A percentile compares a stretch with the other conserved stretches of the same genome.
Conservation (phyloP, 768 basidiomycete genomes). For the Gloeopeniophorella convolvens region DNA sequence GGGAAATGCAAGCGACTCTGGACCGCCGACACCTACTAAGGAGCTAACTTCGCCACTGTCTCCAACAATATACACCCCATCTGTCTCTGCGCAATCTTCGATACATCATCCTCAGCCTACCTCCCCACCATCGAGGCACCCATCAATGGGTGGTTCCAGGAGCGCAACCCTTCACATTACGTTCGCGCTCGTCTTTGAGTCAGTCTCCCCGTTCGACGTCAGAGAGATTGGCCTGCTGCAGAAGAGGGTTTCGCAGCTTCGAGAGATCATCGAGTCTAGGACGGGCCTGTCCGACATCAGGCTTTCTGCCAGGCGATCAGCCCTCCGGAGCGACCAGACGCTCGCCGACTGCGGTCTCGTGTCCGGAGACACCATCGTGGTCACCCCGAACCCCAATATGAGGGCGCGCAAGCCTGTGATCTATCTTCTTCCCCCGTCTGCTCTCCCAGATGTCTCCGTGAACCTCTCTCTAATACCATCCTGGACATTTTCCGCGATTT, state of each 20-base stretch:
- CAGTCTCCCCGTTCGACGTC: not conserved
- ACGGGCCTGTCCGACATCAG: not conserved
- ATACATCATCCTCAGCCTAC: too few relatives aligned
- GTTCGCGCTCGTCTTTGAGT: not conserved
- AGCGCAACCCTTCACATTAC: not conserved
- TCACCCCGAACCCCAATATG: not conserved
- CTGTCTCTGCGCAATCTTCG: too few relatives aligned
- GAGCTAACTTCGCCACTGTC: too few relatives aligned
- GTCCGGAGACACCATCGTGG: not conserved
- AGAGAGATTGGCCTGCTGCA: not conserved
- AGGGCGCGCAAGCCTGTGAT: slow-evolving; percentile 8
- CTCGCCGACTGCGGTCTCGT: not conserved
- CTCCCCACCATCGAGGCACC: too few relatives aligned
- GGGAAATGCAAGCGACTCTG: too few relatives aligned
- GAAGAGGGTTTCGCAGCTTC: not conserved
- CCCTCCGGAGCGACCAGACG: not conserved
- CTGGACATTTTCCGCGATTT: slow-evolving; percentile 8
- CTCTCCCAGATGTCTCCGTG: slow-evolving; percentile 4
- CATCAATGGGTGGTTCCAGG: too few relatives aligned
- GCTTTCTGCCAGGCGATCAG: not conserved
- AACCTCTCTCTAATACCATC: not conserved
- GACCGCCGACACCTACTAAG: too few relatives aligned
- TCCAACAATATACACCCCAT: too few relatives aligned
- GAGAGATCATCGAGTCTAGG: not conserved
- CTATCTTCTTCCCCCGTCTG: slow-evolving; percentile 6